Evolutionary conservation across 352 stramenopile genomes (phyloP).

Genomic region (Phytophthora tentaculata): DNA sequence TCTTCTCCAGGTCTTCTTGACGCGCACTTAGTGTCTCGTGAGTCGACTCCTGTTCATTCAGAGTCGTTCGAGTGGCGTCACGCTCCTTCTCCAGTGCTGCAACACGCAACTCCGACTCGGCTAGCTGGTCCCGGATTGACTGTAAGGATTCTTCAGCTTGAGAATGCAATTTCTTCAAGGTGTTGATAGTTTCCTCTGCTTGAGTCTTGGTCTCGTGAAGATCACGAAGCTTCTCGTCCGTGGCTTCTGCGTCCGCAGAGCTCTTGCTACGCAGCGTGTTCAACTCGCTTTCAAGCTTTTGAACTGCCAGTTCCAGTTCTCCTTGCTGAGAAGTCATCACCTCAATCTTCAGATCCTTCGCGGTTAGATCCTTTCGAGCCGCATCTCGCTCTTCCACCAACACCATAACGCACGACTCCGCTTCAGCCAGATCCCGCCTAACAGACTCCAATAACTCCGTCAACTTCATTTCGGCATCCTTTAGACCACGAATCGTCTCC

Average conservation of each 20-base stretch:
- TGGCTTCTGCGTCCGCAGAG: slow-evolving; percentile 22
- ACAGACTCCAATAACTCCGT: slow-evolving; percentile 23
- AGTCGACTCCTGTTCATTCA: slow-evolving; percentile 40
- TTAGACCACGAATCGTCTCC: slow-evolving; percentile 25
- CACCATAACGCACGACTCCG: slow-evolving; percentile 40
- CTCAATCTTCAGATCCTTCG: slow-evolving; percentile 46
- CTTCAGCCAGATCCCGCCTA: slow-evolving; percentile 35
- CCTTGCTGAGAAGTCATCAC: slow-evolving; percentile 42
- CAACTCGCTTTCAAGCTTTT: slow-evolving; percentile 41
- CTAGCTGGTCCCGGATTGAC: slow-evolving; percentile 23
- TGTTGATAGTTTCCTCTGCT: slow-evolving; percentile 24
- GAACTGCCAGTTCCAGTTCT: slow-evolving; percentile 29
- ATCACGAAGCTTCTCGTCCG: slow-evolving; percentile 29
- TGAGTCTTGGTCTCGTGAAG: slow-evolving; percentile 29
- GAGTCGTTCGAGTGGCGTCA: slow-evolving; percentile 34
- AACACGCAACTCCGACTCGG: slow-evolving; percentile 29
- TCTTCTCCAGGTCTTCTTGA: slow-evolving; percentile 41
- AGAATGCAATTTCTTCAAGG: slow-evolving; percentile 19
- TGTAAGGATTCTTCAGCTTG: slow-evolving; percentile 26
- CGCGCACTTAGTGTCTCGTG: slow-evolving; percentile 37
- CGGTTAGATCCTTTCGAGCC: slow-evolving; percentile 32
- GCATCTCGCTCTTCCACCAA: slow-evolving; percentile 43
- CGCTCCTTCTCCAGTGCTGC: slow-evolving; percentile 35
- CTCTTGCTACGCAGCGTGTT: slow-evolving; percentile 29
- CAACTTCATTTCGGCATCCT: slow-evolving; percentile 19